These are phyloP conservation scores for Trichoderma arundinaceum DNA, from an alignment of 2,329 filamentous ascomycete species.

Conservation along the genomic window DNA sequence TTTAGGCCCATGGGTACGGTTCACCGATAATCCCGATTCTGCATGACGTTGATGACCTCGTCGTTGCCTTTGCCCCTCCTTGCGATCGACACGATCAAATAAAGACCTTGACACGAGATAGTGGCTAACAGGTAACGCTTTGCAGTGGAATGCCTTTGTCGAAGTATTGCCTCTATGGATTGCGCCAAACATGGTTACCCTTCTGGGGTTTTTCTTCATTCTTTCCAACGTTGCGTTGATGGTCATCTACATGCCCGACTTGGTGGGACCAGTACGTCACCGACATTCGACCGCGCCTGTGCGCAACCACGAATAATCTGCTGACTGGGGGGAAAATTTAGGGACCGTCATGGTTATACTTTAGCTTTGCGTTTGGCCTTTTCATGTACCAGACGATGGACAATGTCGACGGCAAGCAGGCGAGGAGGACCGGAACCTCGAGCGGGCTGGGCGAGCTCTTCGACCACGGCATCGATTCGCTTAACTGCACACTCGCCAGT, in stretches of 20 bases:
- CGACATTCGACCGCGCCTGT: constrained; percentile 13
- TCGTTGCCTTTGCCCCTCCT: constrained; percentile 1
- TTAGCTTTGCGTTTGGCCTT: constrained; percentile 90
- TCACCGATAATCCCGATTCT: constrained; percentile 1
- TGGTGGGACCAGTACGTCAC: constrained; percentile 79
- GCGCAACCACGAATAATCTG: neutral
- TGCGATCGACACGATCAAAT: neutral
- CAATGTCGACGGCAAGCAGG: constrained; percentile 98
- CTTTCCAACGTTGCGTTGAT: constrained; percentile 78
- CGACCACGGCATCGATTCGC: constrained; percentile 96
- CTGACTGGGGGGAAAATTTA: constrained; percentile 44
- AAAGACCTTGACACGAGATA: neutral
- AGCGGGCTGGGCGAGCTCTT: constrained; percentile 95
- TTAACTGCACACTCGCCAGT: constrained; percentile 95
- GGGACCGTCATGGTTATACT: constrained; percentile 91
- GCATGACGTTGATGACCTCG: constrained; percentile 20
- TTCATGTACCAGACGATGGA: constrained; percentile 99
- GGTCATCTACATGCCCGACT: constrained; percentile 82
- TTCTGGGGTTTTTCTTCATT: constrained; percentile 94
- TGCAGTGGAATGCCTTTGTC: constrained; percentile 95
- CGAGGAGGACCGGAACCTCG: constrained; percentile 89
- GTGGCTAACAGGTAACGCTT: constrained; percentile 32
- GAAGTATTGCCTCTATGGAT: constrained; percentile 93
- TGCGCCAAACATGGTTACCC: constrained; percentile 95
- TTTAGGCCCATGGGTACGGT: constrained; percentile 87